phyloP scores from a whole-genome alignment of 106 monocot species.

The Hemerocallis citrina region DNA sequence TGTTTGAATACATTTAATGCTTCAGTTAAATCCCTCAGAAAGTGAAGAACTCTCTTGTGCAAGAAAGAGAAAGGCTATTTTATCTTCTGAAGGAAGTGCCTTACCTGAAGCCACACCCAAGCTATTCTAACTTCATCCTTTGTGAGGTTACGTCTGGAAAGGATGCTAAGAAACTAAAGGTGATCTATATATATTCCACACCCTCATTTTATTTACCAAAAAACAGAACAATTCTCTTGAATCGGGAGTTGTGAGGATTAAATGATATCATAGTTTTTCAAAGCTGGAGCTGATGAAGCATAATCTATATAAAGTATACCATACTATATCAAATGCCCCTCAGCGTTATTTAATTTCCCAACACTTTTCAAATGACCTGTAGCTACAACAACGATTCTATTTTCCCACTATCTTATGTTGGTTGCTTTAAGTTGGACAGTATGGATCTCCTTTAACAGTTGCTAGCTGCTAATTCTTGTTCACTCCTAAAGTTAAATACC shows the following conservation, averaged over 20 bases:
- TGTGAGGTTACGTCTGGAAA: constrained; percentile 92
- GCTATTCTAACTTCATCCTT: constrained; percentile 93
- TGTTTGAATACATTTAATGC: background rate
- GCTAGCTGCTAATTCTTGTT: too few species aligned
- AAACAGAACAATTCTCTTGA: background rate
- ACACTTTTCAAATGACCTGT: too few species aligned
- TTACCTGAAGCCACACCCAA: constrained; percentile 84
- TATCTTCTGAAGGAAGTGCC: constrained; percentile 67
- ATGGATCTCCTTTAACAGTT: too few species aligned
- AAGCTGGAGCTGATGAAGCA: background rate
- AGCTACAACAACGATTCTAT: too few species aligned
- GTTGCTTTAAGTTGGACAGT: too few species aligned
- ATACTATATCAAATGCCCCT: background rate
- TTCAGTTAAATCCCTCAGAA: constrained; percentile 28
- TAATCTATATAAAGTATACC: background rate
- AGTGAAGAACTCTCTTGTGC: constrained; percentile 83
- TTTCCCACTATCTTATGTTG: too few species aligned
- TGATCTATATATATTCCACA: constrained; percentile 1
- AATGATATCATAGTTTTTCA: background rate
- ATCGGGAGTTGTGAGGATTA: too few species aligned
- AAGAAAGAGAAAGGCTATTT: constrained; percentile 82
- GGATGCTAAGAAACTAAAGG: constrained; percentile 96
- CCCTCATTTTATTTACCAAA: background rate
- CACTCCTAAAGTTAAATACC: too few species aligned
- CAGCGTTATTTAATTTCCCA: background rate